Conservation (phyloP, 352 stramenopile species). For the Phytophthora kernoviae region DNA sequence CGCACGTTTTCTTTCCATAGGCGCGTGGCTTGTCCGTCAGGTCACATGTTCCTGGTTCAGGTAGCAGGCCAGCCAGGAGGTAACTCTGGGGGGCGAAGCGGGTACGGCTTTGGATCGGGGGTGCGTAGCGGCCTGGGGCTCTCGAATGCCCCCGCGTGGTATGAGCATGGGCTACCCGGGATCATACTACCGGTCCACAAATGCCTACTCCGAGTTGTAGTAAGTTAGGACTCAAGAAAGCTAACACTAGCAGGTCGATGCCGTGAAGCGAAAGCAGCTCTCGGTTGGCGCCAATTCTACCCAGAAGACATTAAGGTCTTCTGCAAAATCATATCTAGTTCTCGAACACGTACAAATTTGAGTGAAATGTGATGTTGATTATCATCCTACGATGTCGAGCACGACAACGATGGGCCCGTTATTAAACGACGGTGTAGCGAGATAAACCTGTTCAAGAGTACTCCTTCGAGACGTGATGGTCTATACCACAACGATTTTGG, state of each 20-base stretch:
- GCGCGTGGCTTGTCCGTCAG: conserved; percentile 80
- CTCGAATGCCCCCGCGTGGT: conserved; percentile 37
- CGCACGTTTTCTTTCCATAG: conserved; percentile 25
- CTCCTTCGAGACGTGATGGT: neutral
- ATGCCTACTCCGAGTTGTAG: conserved; percentile 62
- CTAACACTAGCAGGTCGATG: conserved; percentile 17
- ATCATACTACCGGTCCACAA: conserved; percentile 55
- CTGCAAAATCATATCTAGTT: conserved; percentile 15
- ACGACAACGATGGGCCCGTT: too few relatives aligned
- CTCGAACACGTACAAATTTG: neutral
- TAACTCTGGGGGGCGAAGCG: conserved; percentile 14
- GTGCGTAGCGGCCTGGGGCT: conserved; percentile 23
- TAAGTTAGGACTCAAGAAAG: conserved; percentile 31
- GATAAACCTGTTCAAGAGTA: too few relatives aligned
- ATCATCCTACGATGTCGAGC: neutral
- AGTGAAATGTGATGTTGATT: neutral
- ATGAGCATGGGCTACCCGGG: conserved; percentile 55
- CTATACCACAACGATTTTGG: conserved; percentile 29
- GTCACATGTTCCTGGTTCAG: conserved; percentile 88
- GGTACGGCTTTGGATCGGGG: conserved; percentile 33
- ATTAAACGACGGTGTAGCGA: too few relatives aligned
- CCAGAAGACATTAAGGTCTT: conserved; percentile 14
- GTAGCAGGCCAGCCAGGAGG: conserved; percentile 52
- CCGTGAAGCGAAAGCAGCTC: conserved; percentile 30
- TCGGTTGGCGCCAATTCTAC: conserved; percentile 7